Percentiles rank a stretch among this genome's conserved stretches.
phyloP scores from a whole-genome alignment of 2,329 filamentous ascomycete genomes.

The Scolecobasidium constrictum region DNA sequence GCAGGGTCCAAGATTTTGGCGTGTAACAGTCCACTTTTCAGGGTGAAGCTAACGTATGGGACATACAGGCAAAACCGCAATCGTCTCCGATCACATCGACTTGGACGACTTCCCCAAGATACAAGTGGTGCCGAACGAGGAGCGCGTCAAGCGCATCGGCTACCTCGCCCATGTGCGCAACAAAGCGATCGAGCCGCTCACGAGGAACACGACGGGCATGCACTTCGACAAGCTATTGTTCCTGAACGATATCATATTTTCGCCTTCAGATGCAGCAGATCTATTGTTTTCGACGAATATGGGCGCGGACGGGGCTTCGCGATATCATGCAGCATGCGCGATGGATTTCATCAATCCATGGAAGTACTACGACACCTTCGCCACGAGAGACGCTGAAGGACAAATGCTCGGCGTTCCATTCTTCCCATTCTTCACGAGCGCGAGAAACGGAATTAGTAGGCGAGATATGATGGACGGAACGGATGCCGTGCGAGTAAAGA shows the following conservation, averaged over 20 bases:
- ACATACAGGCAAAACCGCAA: constrained; percentile 14
- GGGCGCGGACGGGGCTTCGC: constrained; percentile 36
- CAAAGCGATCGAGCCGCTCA: constrained; percentile 53
- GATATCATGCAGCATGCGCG: constrained; percentile 59
- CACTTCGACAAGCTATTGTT: constrained; percentile 50
- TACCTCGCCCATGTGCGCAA: constrained; percentile 66
- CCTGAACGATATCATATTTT: constrained; percentile 57
- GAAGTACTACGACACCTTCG: constrained; percentile 64
- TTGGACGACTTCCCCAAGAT: constrained; percentile 47
- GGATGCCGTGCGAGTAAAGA: constrained; percentile 57
- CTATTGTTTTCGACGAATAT: constrained; percentile 54
- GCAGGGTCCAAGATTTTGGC: too few relatives aligned
- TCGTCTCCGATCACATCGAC: constrained; percentile 51
- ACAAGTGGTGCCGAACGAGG: constrained; percentile 44
- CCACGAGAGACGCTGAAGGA: constrained; percentile 55
- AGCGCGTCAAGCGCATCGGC: constrained; percentile 59
- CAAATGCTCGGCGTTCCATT: constrained; percentile 52
- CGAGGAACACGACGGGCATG: constrained; percentile 28
- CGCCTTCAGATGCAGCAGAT: constrained; percentile 47
- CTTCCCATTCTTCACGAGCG: constrained; percentile 55
- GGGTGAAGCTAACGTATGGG: not conserved
- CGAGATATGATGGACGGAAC: constrained; percentile 50
- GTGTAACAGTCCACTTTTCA: not conserved
- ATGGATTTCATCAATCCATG: constrained; percentile 60
- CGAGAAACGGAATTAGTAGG: constrained; percentile 41